Percentiles rank a stretch among this genome's conserved stretches.
Evolutionary conservation across 306 rosid genomes (phyloP).

Genomic region (Pyrus bretschneideri): DNA sequence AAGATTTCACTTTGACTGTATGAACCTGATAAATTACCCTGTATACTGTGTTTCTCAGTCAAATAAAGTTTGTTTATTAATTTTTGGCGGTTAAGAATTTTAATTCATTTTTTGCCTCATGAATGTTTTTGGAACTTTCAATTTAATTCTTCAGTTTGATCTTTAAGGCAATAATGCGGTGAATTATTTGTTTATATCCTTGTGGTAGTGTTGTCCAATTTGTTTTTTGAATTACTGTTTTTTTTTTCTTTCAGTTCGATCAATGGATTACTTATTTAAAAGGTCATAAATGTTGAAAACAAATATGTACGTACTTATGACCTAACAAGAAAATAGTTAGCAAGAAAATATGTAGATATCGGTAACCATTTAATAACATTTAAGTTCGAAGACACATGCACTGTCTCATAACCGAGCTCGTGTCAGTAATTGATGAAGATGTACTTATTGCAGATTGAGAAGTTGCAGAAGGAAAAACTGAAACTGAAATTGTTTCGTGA

Average conservation of each 20-base stretch:
- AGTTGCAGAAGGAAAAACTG: slow-evolving; percentile 30
- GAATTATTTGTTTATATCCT: background rate
- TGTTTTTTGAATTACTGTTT: background rate
- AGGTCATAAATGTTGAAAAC: background rate
- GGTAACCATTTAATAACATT: background rate
- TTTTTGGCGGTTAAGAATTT: background rate
- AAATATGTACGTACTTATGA: background rate
- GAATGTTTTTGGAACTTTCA: background rate
- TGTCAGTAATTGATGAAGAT: slow-evolving; percentile 18
- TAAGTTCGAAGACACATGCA: background rate
- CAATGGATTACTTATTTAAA: background rate
- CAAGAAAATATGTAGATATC: background rate
- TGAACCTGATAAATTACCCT: background rate
- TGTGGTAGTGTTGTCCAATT: background rate
- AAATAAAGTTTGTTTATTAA: background rate
- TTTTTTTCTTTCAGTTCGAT: background rate
- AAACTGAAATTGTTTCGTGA: background rate
- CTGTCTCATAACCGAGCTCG: slow-evolving; percentile 8
- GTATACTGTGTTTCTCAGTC: background rate
- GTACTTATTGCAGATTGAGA: slow-evolving; percentile 55
- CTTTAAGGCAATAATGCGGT: background rate
- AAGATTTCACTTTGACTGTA: background rate
- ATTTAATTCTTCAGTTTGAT: background rate
- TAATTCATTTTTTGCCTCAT: background rate
- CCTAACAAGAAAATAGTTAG: background rate